phyloP scores from a whole-genome alignment of 495 filamentous ascomycete genomes.

The Lichina pygmaea region DNA sequence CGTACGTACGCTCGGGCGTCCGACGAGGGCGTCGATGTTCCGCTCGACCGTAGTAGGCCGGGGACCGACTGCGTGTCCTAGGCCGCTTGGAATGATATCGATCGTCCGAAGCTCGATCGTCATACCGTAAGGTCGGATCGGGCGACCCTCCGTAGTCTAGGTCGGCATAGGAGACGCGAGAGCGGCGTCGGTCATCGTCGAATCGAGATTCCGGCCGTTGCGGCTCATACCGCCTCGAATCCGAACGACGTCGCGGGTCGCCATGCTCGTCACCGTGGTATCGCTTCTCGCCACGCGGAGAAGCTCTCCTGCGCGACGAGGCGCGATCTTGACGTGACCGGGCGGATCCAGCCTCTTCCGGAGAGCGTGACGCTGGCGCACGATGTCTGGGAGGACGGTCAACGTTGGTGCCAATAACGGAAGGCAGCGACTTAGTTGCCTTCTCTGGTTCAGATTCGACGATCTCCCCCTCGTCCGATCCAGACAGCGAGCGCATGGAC shows the following conservation, averaged over 20 bases:
- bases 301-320: constrained; percentile 8
- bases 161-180: constrained; percentile 31
- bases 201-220: constrained; percentile 25
- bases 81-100: constrained; percentile 25
- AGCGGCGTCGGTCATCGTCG: constrained; percentile 18
- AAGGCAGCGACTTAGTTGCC: constrained; percentile 46
- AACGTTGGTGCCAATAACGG: constrained; percentile 46
- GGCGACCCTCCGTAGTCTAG: constrained; percentile 30
- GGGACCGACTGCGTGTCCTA: constrained; percentile 31
- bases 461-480: constrained; percentile 70
- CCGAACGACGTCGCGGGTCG: constrained; percentile 18
- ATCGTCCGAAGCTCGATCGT: constrained; percentile 15
- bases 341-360: constrained; percentile 16
- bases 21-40: neutral
- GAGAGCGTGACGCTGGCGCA: constrained; percentile 23
- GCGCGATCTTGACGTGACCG: constrained; percentile 11
- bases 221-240: constrained; percentile 30
- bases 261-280: constrained; percentile 36
- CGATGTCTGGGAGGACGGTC: constrained; percentile 40
- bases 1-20: neutral
- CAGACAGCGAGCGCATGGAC: constrained; percentile 18
- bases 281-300: constrained; percentile 35
- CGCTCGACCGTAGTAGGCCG: constrained; percentile 4
- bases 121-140: constrained; percentile 19
- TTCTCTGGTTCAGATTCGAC: constrained; percentile 48